Evolutionary conservation across 2,329 filamentous ascomycete genomes (phyloP), one percentile per base, ranked within the genome.

Genomic region (Colletotrichum siamense): DNA sequence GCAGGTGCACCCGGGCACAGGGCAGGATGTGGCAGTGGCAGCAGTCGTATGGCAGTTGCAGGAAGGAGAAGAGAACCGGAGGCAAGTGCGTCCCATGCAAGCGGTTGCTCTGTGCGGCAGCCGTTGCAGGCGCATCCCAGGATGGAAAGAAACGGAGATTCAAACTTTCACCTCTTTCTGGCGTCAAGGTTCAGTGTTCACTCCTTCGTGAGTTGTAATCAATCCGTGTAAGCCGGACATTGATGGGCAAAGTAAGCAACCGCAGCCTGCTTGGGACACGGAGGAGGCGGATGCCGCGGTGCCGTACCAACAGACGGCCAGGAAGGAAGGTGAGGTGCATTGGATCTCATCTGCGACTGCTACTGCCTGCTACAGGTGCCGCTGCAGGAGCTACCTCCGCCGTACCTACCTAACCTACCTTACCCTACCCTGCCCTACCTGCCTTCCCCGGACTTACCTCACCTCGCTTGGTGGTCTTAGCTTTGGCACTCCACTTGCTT

Each of bases 81-180:
- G 70, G 73, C 70, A 69, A 18, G 73, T 73, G 73, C 73, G 69
- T 62, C 44, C 44, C 22, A 68, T 67, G 62, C 68, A 71, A 75
- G 28, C 73, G 12, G 61, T 32, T 75, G 73, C 59, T 55, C 72
- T 70, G 72, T 74, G 72, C 59, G 69, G 52, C 39, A 16, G n/a
- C 30, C 57, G 55, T 70, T 70, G 34, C 55, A 36, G 57, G 68
- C 28, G 26, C 67, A 62, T 61, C 32, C 55, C 34, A 34, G 52
- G 55, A 22, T 16, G 52, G 34, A 61, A 44, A 55, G n/a, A n/a
- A 64, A 24, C 32, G 6, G 15, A 26, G 22, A 22, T 36, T 64
- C n/a, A 64, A 39, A 26, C 61, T 22, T 5, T 49, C 44, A 49
- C 3, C 44, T 49, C n/a, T 49, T 39, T 44, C 15, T 28, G 32